These are phyloP conservation scores for Malus sieversii DNA, from an alignment of 306 rosid genomes.

Conservation along the genomic window DNA sequence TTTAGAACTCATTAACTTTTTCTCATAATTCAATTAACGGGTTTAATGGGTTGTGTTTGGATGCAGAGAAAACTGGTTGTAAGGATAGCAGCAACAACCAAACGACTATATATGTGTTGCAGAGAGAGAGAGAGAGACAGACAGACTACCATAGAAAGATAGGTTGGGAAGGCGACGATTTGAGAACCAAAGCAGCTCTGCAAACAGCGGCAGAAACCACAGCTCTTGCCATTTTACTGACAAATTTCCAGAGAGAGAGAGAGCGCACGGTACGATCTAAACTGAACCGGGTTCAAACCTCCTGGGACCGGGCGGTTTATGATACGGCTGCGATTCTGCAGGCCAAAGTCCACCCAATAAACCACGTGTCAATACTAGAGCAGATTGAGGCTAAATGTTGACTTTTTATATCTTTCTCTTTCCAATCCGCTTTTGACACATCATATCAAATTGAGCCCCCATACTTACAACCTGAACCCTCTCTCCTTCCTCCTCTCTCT, in stretches of 20 bases:
- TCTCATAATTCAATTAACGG: neutral
- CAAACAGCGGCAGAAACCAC: conserved; percentile 31
- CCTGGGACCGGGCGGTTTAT: conserved; percentile 23
- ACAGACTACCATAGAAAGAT: conserved; percentile 35
- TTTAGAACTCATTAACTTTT: neutral
- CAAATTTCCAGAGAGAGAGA: neutral
- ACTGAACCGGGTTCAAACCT: conserved; percentile 9
- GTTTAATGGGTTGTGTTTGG: neutral
- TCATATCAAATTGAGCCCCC: conserved; percentile 33
- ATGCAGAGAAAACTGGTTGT: neutral
- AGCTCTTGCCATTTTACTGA: conserved; percentile 45
- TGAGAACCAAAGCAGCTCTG: conserved; percentile 44
- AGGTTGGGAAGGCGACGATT: conserved; percentile 19
- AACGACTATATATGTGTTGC: neutral
- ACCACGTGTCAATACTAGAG: conserved; percentile 32
- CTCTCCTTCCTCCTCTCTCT: conserved; percentile 3
- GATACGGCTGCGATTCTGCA: conserved; percentile 16
- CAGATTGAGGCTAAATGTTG: conserved; percentile 15
- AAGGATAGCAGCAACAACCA: neutral
- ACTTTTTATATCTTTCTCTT: neutral
- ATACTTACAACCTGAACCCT: conserved; percentile 54
- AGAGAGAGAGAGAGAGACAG: neutral
- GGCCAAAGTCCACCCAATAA: conserved; percentile 11
- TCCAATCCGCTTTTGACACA: conserved; percentile 29
- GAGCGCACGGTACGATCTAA: neutral